Evolutionary conservation across 306 rosid species (phyloP), one percentile per base, ranked within the genome.

Genomic region (Pyrus communis): DNA sequence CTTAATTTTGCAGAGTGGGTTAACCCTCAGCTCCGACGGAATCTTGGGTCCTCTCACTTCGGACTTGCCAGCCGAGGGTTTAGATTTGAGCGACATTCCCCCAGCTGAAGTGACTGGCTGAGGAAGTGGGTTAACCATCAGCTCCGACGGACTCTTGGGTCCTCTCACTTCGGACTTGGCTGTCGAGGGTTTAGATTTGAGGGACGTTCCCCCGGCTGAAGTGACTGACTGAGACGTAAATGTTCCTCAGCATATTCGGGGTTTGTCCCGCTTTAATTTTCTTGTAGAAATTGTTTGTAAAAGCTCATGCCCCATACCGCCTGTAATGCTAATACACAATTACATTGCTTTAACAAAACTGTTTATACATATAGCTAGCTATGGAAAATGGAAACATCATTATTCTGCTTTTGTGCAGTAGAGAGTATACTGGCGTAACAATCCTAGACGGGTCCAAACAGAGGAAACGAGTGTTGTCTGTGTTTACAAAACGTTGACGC

Each of bases 41-140:
- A 92, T 90, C 78, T 88, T 84, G 86, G 92, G 93, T 75, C 95
- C 96, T 33, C 91, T 86, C 67, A 43, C 83, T 68, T 82, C 92
- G 40, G 97, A 92, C 80, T 85, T 92, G 80, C 95, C 98, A n/a
- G 79, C 81, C 22, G 96, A 89, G 86, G 96, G 96, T 76, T 76
- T 95, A 65, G 97, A 92, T 80, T 82, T 92, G 77, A 85, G 84
- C 77, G 91, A 86, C 61, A 82, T 92, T 66, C 87, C 98, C 42
- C 18, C 85, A 11, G 87, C 95, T 40, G 88, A 79, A 51, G 89
- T 80, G 27, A 25, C 27, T 25, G 27, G 27, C 27, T 25, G 27
- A 25, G 27, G 27, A 25, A 89, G 99, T 85, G 97, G 97, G 82
- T 85, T 88, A 68, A 89, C 92, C 70, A 89, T 89, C 62, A 87